phyloP scores from a whole-genome alignment of 768 basidiomycete genomes.

The Leucosporidium scottii region DNA sequence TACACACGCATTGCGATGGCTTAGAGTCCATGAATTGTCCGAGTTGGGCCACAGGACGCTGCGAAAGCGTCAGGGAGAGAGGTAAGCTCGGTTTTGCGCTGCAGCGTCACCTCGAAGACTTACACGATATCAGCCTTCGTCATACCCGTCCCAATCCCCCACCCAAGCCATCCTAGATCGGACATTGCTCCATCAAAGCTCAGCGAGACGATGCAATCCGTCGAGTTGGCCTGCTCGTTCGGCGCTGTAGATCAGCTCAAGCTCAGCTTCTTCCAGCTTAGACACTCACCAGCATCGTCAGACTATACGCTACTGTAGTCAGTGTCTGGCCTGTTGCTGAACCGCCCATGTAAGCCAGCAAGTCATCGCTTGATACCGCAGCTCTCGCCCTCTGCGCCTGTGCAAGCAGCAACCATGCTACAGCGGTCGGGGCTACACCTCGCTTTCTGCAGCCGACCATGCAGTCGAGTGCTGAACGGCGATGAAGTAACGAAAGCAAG shows the following conservation, averaged over 20 bases:
- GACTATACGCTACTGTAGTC: conserved; percentile 9
- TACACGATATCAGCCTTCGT: conserved; percentile 7
- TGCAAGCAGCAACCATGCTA: not conserved
- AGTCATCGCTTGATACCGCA: conserved; percentile 1
- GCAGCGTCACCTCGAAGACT: not conserved
- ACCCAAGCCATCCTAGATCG: conserved; percentile 13
- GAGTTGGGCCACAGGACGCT: conserved; percentile 23
- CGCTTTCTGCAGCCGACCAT: conserved; percentile 6
- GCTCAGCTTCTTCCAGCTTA: no score
- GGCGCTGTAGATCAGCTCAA: no score
- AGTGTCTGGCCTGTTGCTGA: conserved; percentile 14
- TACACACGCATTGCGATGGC: conserved; percentile 17
- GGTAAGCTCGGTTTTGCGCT: no score
- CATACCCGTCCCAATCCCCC: conserved; percentile 14
- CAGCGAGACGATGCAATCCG: conserved; percentile 7
- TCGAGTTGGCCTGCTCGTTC: conserved; percentile 3
- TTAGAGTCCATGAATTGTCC: conserved; percentile 20
- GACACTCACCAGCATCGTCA: conserved; percentile 13
- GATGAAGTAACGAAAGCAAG: not conserved
- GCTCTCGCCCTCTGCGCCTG: not conserved
- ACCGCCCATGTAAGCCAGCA: conserved; percentile 18
- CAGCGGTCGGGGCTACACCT: not conserved
- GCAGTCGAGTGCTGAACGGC: not conserved
- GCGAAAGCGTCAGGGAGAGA: not conserved
- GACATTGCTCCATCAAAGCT: not conserved